These are phyloP conservation scores for Endothia cerciana DNA, from an alignment of 2,329 filamentous ascomycete genomes.

Conservation along the genomic window DNA sequence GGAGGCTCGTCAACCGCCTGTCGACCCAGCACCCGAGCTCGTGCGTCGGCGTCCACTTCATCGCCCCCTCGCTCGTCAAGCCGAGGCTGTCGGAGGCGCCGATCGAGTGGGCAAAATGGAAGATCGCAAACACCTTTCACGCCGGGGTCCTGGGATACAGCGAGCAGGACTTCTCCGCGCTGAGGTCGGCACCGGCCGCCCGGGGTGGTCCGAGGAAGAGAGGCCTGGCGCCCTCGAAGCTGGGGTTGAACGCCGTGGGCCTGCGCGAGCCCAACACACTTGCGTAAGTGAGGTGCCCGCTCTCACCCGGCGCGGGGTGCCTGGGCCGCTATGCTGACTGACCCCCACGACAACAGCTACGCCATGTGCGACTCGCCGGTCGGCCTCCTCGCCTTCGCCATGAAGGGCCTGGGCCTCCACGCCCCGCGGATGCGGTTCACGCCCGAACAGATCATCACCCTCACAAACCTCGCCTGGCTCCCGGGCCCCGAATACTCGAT, in stretches of 20 bases:
- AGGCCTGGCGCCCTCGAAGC: slow-evolving; percentile 30
- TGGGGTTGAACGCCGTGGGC: slow-evolving; percentile 38
- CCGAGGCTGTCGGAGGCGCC: slow-evolving; percentile 52
- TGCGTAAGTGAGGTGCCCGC: slow-evolving; percentile 36
- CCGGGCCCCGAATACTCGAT: slow-evolving; percentile 66
- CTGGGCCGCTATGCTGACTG: neutral
- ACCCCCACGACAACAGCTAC: slow-evolving; percentile 41
- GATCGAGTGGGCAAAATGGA: slow-evolving; percentile 59
- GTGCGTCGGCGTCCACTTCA: slow-evolving; percentile 64
- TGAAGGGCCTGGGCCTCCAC: slow-evolving; percentile 50
- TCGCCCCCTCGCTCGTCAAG: slow-evolving; percentile 57
- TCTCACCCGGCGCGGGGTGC: too few relatives aligned
- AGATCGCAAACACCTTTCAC: slow-evolving; percentile 53
- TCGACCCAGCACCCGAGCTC: slow-evolving; percentile 51
- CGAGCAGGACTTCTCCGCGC: slow-evolving; percentile 52
- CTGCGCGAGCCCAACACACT: slow-evolving; percentile 57
- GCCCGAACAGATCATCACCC: slow-evolving; percentile 59
- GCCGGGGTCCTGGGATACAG: slow-evolving; percentile 60
- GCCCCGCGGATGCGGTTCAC: slow-evolving; percentile 47
- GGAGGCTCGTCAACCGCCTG: slow-evolving; percentile 52
- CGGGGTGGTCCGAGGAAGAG: slow-evolving; percentile 28
- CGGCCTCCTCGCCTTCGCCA: slow-evolving; percentile 58
- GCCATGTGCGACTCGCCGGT: slow-evolving; percentile 65
- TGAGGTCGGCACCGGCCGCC: slow-evolving; percentile 36
- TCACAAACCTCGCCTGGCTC: slow-evolving; percentile 67